Evolutionary conservation across 495 filamentous ascomycete genomes (phyloP), one percentile per base, ranked within the genome.

Genomic region (Penicillium cataractarum): DNA sequence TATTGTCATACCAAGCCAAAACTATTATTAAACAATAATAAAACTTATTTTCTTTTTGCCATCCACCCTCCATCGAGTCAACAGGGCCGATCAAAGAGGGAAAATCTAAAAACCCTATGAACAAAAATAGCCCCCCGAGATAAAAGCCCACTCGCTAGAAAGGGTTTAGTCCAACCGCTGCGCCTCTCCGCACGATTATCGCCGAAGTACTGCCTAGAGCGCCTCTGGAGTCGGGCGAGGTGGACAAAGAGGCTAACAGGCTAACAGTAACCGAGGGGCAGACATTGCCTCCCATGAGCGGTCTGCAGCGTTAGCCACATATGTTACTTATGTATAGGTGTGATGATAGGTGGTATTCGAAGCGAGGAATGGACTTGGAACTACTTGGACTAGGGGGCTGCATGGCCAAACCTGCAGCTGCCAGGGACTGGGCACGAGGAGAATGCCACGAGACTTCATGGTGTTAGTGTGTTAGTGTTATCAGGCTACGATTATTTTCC

Each of bases 101-200:
- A 15, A 26, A 49, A 44, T 21, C n/a, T 15, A 27, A 26, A 24
- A 21, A 48, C 3, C 19, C 8, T 13, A 27, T 21, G 19, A 6
- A 27, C 22, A 24, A 27, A 49, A 49, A 49, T 8, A 27, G 27
- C 7, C 46, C 46, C 5, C 4, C 2, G 10, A 15, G 29, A 31
- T 4, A 46, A 21, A 46, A 24, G 19, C 19, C 9, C 42, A 22
- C 19, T 4, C 39, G n/a, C 40, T 21, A 22, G 19, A 22, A 46
- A 1, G 13, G 40, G 40, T 9, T 7, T 21, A 22, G 40, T 22
- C 12, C 40, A 46, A 49, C 13, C 46, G 46, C 22, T 49, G 46
- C 46, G 46, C 46, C 46, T 33, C 50, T 32, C 19, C 27, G 33
- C 50, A 19, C n/a, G 15, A 52, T 53, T 53, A 57, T 44, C n/a